Evolutionary conservation across 345 rosid genomes (phyloP).

Genomic region (Lepidium aucheri): DNA sequence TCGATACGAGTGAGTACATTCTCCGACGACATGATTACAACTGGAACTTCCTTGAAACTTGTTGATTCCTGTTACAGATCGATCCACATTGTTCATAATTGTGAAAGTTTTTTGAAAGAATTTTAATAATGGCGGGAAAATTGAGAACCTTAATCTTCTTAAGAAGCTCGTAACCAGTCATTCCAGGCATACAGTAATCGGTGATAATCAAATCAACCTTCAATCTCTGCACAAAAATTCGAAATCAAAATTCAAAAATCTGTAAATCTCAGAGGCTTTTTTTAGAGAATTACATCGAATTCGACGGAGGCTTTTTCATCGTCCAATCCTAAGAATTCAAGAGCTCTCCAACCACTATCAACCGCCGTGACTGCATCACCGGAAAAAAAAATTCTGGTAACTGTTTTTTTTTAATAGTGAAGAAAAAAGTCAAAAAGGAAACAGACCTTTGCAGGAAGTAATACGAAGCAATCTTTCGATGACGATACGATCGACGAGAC

Average conservation of each 20-base stretch:
- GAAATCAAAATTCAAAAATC: background rate
- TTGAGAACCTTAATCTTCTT: slow-evolving; percentile 49
- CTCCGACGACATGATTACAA: too few species aligned
- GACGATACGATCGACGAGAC: slow-evolving; percentile 73
- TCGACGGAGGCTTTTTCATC: slow-evolving; percentile 28
- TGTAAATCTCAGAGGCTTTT: background rate
- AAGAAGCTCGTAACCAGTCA: slow-evolving; percentile 94
- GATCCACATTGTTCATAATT: too few species aligned
- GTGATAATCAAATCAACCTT: slow-evolving; percentile 84
- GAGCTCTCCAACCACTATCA: slow-evolving; percentile 78
- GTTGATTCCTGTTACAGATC: too few species aligned
- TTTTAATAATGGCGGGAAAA: background rate
- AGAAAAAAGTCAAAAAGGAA: background rate
- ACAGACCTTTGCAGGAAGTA: slow-evolving; percentile 71
- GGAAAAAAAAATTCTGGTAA: background rate
- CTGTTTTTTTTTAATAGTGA: background rate
- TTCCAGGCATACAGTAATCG: slow-evolving; percentile 98
- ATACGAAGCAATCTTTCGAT: slow-evolving; percentile 75
- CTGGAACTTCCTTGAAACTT: too few species aligned
- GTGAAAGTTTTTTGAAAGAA: too few species aligned
- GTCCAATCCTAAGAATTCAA: slow-evolving; percentile 67
- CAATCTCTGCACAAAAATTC: slow-evolving; percentile 32
- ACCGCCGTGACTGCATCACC: slow-evolving; percentile 70
- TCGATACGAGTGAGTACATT: too few species aligned
- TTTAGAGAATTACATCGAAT: slow-evolving; percentile 31